A percentile compares a stretch with the other conserved stretches of the same genome.
phyloP scores from a whole-genome alignment of 176 grass and related monocot genomes.

The Neostapfia colusana region DNA sequence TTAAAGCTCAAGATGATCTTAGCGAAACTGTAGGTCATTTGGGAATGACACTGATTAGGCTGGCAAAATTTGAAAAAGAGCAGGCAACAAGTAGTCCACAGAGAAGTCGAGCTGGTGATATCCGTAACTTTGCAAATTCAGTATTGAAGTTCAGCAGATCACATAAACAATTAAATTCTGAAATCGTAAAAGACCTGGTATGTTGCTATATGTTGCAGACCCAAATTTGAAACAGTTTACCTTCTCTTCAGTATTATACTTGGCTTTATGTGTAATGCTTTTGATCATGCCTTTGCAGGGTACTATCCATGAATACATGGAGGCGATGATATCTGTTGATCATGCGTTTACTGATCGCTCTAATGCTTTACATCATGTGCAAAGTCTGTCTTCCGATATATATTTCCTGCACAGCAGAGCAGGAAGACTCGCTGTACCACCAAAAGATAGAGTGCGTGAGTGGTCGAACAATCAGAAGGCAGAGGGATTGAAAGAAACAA shows the following conservation, averaged over 20 bases:
- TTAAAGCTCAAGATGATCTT: constrained; percentile 78
- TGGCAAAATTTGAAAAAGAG: constrained; percentile 87
- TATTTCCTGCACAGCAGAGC: constrained; percentile 55
- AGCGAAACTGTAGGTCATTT: constrained; percentile 71
- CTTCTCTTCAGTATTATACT: constrained; percentile 9
- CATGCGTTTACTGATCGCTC: constrained; percentile 86
- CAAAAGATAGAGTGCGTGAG: constrained; percentile 61
- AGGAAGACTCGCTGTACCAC: constrained; percentile 58
- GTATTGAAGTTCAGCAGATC: constrained; percentile 81
- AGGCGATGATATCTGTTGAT: constrained; percentile 73
- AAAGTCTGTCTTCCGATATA: constrained; percentile 70
- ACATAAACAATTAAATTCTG: constrained; percentile 61
- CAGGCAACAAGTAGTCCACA: constrained; percentile 57
- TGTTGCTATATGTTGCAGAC: constrained; percentile 30
- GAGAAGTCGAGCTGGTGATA: constrained; percentile 53
- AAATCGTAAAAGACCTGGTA: constrained; percentile 82
- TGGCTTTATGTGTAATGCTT: constrained; percentile 28
- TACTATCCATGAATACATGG: constrained; percentile 88
- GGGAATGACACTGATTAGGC: constrained; percentile 78
- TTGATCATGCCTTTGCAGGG: constrained; percentile 53
- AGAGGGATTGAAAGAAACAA: constrained; percentile 82
- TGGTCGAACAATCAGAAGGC: constrained; percentile 61
- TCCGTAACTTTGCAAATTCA: constrained; percentile 66
- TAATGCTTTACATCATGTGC: constrained; percentile 68
- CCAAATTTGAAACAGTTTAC: not conserved